These are phyloP conservation scores for Picea glauca DNA, from an alignment of 75 land plant species.

Conservation along the genomic window DNA sequence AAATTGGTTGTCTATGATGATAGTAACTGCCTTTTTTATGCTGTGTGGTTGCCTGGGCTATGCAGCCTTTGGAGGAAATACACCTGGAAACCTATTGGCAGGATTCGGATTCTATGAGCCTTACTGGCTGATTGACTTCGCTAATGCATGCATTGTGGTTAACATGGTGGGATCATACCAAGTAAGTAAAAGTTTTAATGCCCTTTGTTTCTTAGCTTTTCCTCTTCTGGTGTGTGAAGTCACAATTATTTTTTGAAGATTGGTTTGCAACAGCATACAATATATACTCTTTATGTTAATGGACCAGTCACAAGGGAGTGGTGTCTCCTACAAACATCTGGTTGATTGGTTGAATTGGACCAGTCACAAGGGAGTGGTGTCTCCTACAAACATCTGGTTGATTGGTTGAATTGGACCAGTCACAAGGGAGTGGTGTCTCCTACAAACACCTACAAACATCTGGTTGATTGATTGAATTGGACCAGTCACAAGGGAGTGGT, in stretches of 20 bases:
- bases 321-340: too few relatives aligned
- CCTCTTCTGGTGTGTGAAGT: too few relatives aligned
- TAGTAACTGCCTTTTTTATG: conserved; percentile 62
- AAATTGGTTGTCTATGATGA: conserved; percentile 26
- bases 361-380: too few relatives aligned
- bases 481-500: too few relatives aligned
- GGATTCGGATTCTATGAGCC: conserved; percentile 72
- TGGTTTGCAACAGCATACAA: background rate
- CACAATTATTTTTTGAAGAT: too few relatives aligned
- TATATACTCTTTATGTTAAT: background rate
- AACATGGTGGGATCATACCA: conserved; percentile 83
- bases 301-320: too few relatives aligned
- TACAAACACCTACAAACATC: too few relatives aligned
- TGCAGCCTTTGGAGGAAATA: conserved; percentile 71
- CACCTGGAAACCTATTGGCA: conserved; percentile 73
- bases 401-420: too few relatives aligned
- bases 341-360: too few relatives aligned
- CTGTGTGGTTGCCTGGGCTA: conserved; percentile 73
- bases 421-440: too few relatives aligned
- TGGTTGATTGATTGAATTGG: too few relatives aligned
- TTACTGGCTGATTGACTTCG: conserved; percentile 71
- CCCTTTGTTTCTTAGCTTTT: background rate
- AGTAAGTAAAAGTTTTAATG: conserved; percentile 9
- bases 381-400: too few relatives aligned
- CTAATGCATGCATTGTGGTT: conserved; percentile 67